A percentile compares a stretch with the other conserved stretches of the same genome.
These are phyloP conservation scores for Chlorella variabilis DNA, from an alignment of 163 green algal genomes.

Conservation along the genomic window DNA sequence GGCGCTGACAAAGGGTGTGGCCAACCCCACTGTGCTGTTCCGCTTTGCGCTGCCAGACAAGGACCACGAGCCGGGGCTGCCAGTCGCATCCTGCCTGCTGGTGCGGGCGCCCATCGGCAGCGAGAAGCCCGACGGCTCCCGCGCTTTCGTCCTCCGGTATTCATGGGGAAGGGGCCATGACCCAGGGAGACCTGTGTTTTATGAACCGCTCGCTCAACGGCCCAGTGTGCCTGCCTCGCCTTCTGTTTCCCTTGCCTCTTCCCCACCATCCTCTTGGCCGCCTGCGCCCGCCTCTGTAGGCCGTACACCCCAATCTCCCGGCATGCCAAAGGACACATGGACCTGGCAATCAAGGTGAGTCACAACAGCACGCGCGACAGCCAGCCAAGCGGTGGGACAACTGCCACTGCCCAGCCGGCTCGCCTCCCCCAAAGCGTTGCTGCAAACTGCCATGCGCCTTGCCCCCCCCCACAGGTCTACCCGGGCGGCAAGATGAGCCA, in stretches of 20 bases:
- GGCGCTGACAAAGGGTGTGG: conserved; percentile 47
- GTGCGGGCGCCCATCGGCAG: conserved; percentile 56
- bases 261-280: background rate
- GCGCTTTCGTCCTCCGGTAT: conserved; percentile 56
- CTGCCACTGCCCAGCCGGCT: no score
- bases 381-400: no score
- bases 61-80: conserved; percentile 43
- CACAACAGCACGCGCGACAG: conserved; percentile 32
- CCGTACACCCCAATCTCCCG: conserved; percentile 59
- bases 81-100: conserved; percentile 57
- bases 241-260: background rate
- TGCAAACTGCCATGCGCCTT: background rate
- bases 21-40: conserved; percentile 26
- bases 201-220: no score
- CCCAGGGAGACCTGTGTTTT: no score
- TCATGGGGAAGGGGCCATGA: background rate
- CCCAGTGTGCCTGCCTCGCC: background rate
- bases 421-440: no score
- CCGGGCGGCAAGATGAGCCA: conserved; percentile 59
- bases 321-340: conserved; percentile 56
- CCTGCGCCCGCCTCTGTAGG: background rate
- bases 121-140: conserved; percentile 57
- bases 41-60: conserved; percentile 47
- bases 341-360: conserved; percentile 62
- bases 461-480: conserved; percentile 19